phyloP scores from a whole-genome alignment of 2,329 filamentous ascomycete genomes.

The Phialocephala sp. region DNA sequence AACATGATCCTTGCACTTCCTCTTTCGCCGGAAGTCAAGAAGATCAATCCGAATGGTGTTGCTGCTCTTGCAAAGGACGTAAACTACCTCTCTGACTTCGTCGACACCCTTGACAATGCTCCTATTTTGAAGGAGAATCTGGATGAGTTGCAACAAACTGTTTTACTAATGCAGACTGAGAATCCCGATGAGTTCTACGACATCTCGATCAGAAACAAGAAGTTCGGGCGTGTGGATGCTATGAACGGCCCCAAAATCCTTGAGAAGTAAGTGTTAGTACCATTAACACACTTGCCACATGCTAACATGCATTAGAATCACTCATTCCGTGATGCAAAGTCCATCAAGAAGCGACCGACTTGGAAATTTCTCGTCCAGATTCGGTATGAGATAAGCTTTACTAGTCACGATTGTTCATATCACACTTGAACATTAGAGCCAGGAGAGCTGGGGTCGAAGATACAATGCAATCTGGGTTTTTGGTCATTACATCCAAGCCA shows the following conservation, averaged over 20 bases:
- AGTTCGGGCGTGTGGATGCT: conserved; percentile 91
- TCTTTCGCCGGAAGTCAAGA: conserved; percentile 64
- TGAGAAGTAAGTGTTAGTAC: conserved; percentile 74
- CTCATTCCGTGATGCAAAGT: conserved; percentile 61
- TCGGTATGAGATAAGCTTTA: conserved; percentile 62
- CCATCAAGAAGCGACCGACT: conserved; percentile 67
- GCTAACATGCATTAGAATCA: conserved; percentile 57
- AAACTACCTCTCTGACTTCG: conserved; percentile 82
- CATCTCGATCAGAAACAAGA: conserved; percentile 85
- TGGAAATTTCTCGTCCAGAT: conserved; percentile 75
- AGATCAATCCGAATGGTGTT: conserved; percentile 88
- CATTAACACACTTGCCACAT: neutral
- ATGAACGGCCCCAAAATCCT: conserved; percentile 85
- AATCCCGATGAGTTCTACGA: conserved; percentile 99
- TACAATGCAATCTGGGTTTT: conserved; percentile 14
- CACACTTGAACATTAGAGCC: neutral
- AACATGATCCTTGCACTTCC: conserved; percentile 72
- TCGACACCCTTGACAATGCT: conserved; percentile 81
- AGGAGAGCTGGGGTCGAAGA: neutral
- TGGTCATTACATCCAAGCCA: conserved; percentile 21
- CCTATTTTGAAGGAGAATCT: conserved; percentile 88
- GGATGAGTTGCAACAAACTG: conserved; percentile 92
- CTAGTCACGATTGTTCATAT: conserved; percentile 6
- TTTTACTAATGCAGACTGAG: conserved; percentile 83
- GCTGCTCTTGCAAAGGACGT: conserved; percentile 82